Conservation (phyloP, 2,329 filamentous ascomycete genomes). For the Aspergillus terreus region DNA sequence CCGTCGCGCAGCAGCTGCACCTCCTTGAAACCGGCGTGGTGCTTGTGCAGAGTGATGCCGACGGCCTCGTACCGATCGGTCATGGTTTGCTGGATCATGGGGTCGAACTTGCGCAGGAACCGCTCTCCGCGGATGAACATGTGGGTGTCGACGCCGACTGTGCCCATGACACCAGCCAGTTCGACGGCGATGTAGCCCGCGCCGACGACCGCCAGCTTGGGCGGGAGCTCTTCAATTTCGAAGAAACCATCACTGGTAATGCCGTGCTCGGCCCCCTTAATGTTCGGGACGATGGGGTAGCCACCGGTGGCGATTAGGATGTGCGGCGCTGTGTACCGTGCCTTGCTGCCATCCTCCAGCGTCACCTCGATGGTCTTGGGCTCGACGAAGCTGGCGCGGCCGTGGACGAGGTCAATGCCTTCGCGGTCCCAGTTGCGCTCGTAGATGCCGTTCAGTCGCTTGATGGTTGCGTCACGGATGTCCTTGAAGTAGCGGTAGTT, state of each 20-base stretch:
- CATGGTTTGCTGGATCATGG: constrained; percentile 51
- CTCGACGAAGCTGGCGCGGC: constrained; percentile 45
- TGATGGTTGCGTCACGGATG: constrained; percentile 44
- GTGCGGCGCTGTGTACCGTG: constrained; percentile 42
- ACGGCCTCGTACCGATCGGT: constrained; percentile 49
- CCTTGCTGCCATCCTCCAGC: constrained; percentile 40
- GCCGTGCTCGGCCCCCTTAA: constrained; percentile 47
- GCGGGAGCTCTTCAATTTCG: constrained; percentile 48
- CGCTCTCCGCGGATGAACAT: constrained; percentile 49
- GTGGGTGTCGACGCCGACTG: constrained; percentile 48
- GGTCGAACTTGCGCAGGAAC: constrained; percentile 51
- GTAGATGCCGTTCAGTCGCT: constrained; percentile 46
- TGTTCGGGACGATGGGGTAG: constrained; percentile 41
- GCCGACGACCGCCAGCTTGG: constrained; percentile 49
- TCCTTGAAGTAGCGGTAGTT: constrained; percentile 48
- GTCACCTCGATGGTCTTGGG: constrained; percentile 44
- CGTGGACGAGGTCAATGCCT: constrained; percentile 49
- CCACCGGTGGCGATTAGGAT: constrained; percentile 49
- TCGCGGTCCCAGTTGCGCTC: constrained; percentile 49
- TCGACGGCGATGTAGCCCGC: constrained; percentile 52
- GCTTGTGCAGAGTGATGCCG: constrained; percentile 47
- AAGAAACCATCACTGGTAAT: constrained; percentile 53
- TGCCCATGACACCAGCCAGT: constrained; percentile 49
- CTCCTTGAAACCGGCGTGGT: constrained; percentile 46
- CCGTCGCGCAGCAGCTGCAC: constrained; percentile 43